Percentiles rank a stretch among this genome's conserved stretches.
Conservation (phyloP, 1,139 yeast species). For the Pichia sp. region DNA sequence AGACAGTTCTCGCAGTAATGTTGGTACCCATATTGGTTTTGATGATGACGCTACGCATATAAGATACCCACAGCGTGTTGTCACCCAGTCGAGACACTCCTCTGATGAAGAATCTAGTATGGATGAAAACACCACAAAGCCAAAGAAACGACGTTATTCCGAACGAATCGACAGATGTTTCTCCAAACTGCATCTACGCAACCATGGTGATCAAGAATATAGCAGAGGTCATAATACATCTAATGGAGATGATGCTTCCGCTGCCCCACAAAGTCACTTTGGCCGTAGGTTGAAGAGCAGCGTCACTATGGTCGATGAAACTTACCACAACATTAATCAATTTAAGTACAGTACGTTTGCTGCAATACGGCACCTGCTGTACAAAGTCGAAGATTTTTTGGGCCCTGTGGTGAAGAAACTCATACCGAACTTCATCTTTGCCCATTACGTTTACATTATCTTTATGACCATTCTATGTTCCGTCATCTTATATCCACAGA, state of each 20-base stretch:
- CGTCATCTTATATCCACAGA: slow-evolving; percentile 66
- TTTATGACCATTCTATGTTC: slow-evolving; percentile 55
- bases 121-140: too few relatives aligned
- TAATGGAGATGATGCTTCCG: slow-evolving; percentile 25
- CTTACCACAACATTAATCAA: slow-evolving; percentile 9
- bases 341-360: slow-evolving; percentile 1
- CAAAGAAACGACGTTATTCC: too few relatives aligned
- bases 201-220: neutral
- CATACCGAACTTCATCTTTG: slow-evolving; percentile 70
- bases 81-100: too few relatives aligned
- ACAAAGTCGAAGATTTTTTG: slow-evolving; percentile 23
- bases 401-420: slow-evolving; percentile 46
- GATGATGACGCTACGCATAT: too few relatives aligned
- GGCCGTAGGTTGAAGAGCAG: slow-evolving; percentile 3
- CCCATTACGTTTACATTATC: slow-evolving; percentile 65
- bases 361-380: slow-evolving; percentile 20
- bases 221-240: slow-evolving; percentile 2
- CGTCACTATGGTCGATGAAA: slow-evolving; percentile 9
- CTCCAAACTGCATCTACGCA: too few relatives aligned
- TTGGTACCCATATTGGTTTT: too few relatives aligned
- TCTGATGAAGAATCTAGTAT: too few relatives aligned
- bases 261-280: neutral
- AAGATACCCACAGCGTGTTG: too few relatives aligned
- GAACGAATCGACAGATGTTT: too few relatives aligned
- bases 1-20: too few relatives aligned